phyloP scores from a whole-genome alignment of 2,329 filamentous ascomycete genomes.

The Diaporthe humulicola region DNA sequence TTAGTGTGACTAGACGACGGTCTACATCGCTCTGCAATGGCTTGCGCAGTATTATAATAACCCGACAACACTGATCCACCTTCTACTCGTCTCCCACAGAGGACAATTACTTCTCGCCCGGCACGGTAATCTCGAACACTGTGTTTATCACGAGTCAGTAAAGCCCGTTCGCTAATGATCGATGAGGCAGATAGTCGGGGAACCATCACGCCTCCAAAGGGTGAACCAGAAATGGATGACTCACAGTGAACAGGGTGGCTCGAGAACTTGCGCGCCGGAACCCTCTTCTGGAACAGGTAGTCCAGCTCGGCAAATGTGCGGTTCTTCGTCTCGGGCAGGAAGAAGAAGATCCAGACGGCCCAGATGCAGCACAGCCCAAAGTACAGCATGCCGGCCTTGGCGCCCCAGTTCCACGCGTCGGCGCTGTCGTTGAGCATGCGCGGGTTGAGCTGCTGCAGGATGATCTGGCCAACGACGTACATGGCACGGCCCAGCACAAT shows the following conservation, averaged over 20 bases:
- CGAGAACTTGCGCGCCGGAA: slow-evolving; percentile 58
- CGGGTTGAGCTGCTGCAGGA: slow-evolving; percentile 60
- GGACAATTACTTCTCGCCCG: slow-evolving; percentile 2
- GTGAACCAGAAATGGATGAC: not conserved
- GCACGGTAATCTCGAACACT: slow-evolving; percentile 26
- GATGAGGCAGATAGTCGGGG: too few relatives aligned
- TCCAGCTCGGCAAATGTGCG: slow-evolving; percentile 69
- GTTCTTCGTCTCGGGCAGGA: slow-evolving; percentile 67
- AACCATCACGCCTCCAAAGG: not conserved
- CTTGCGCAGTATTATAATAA: not conserved
- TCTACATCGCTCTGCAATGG: not conserved
- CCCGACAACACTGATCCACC: not conserved
- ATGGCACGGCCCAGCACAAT: slow-evolving; percentile 58
- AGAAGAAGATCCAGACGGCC: slow-evolving; percentile 64
- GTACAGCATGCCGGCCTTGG: slow-evolving; percentile 62
- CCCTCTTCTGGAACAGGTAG: slow-evolving; percentile 62
- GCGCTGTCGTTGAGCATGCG: slow-evolving; percentile 59
- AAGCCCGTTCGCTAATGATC: not conserved
- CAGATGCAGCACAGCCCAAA: slow-evolving; percentile 59
- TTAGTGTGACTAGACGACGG: not conserved
- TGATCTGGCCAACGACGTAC: slow-evolving; percentile 63
- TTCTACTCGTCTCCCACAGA: not conserved
- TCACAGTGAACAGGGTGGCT: not conserved
- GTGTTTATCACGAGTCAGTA: not conserved
- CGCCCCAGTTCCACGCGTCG: slow-evolving; percentile 60